A percentile compares a stretch with the other conserved stretches of the same genome.
Conservation (phyloP, 1,139 yeast genomes). For the Geotrichum siamense region DNA sequence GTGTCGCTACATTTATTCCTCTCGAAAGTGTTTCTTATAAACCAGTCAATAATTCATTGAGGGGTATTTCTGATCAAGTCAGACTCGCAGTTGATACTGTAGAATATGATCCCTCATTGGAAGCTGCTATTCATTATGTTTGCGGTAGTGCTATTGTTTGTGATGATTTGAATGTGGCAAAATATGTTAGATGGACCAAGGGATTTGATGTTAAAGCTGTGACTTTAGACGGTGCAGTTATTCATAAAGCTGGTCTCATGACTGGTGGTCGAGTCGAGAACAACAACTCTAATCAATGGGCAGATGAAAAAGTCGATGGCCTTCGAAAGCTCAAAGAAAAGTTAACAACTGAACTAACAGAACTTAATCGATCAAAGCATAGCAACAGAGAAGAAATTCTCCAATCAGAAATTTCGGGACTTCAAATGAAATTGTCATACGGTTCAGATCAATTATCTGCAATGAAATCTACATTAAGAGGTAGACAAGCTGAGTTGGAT, state of each 20-base stretch:
- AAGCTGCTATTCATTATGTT: conserved; percentile 72
- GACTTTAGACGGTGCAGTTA: conserved; percentile 75
- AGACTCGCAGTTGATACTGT: conserved; percentile 62
- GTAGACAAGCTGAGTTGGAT: conserved; percentile 49
- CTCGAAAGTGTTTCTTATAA: conserved; percentile 66
- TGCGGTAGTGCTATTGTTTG: conserved; percentile 81
- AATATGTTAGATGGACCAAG: conserved; percentile 62
- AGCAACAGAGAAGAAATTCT: conserved; percentile 53
- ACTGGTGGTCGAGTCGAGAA: conserved; percentile 66
- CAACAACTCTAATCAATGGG: conserved; percentile 51
- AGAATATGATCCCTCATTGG: conserved; percentile 59
- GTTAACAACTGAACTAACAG: conserved; percentile 46
- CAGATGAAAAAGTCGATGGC: conserved; percentile 58
- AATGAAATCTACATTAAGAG: conserved; percentile 47
- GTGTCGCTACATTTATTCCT: conserved; percentile 84
- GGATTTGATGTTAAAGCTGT: conserved; percentile 62
- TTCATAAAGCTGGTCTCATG: conserved; percentile 83
- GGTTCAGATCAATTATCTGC: conserved; percentile 47
- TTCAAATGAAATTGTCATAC: conserved; percentile 51
- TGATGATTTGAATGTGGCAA: conserved; percentile 61
- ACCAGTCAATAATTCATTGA: conserved; percentile 48
- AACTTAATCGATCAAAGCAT: conserved; percentile 41
- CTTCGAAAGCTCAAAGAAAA: conserved; percentile 57
- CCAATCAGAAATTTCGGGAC: conserved; percentile 45
- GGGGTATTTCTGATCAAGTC: conserved; percentile 51